A percentile compares a stretch with the other conserved stretches of the same genome.
Conservation (phyloP, 148 eudicot genomes). For the Camellia lanceoleosa region DNA sequence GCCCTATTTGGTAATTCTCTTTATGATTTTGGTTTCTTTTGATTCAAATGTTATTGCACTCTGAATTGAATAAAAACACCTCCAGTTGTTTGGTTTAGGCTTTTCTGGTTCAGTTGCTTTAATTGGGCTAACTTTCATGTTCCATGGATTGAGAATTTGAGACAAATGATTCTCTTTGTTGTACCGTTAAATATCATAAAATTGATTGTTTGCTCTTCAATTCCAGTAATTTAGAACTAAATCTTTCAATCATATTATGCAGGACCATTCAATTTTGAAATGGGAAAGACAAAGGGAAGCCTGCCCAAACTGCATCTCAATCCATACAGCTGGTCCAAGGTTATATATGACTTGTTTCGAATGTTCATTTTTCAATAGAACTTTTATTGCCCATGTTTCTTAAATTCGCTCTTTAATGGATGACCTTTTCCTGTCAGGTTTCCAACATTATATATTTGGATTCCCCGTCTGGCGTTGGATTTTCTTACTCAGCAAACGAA, state of each 20-base stretch:
- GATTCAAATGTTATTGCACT: not conserved
- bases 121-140: not conserved
- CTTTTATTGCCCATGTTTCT: not conserved
- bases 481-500: slow-evolving; percentile 57
- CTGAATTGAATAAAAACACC: not conserved
- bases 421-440: slow-evolving; percentile 42
- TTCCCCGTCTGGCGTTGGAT: slow-evolving; percentile 90
- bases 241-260: slow-evolving; percentile 14
- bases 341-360: slow-evolving; percentile 11
- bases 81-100: not conserved
- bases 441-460: slow-evolving; percentile 85
- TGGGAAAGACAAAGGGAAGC: slow-evolving; percentile 43
- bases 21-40: not conserved
- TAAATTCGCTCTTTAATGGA: not conserved
- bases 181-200: not conserved
- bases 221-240: not conserved
- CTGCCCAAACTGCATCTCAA: slow-evolving; percentile 74
- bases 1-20: not conserved
- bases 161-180: not conserved
- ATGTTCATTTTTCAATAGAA: not conserved
- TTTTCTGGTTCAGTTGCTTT: not conserved
- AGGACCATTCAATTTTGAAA: slow-evolving; percentile 96
- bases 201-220: not conserved
- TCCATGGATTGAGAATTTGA: not conserved
- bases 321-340: slow-evolving; percentile 98